A percentile compares a stretch with the other conserved stretches of the same genome.
phyloP scores from a whole-genome alignment of 768 basidiomycete species.

The Cyathus striatus region DNA sequence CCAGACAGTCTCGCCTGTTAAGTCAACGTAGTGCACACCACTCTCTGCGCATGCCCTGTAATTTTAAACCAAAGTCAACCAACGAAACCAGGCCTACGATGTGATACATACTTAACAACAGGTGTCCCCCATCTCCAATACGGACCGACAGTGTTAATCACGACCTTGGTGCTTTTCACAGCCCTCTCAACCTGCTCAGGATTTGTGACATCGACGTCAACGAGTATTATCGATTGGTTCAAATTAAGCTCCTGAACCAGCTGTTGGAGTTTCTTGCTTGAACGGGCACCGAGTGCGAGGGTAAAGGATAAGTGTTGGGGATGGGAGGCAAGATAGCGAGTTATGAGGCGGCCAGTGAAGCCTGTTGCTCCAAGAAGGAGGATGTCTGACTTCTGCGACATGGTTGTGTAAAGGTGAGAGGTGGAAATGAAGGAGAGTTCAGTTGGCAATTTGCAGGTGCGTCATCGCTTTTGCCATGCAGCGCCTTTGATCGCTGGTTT shows the following conservation, averaged over 20 bases:
- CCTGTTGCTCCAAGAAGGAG: constrained; percentile 76
- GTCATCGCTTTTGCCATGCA: too few species aligned
- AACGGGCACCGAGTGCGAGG: constrained; percentile 68
- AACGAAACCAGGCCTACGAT: background rate
- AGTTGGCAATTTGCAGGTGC: too few species aligned
- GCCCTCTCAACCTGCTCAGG: constrained; percentile 46
- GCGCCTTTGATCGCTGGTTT: too few species aligned
- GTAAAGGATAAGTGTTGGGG: constrained; percentile 56
- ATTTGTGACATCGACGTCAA: constrained; percentile 59
- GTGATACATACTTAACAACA: constrained; percentile 54
- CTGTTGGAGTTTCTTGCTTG: constrained; percentile 50
- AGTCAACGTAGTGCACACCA: constrained; percentile 82
- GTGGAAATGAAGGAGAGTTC: too few species aligned
- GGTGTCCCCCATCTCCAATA: constrained; percentile 69
- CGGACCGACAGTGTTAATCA: constrained; percentile 77
- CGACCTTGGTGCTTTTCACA: constrained; percentile 55
- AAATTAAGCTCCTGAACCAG: constrained; percentile 44
- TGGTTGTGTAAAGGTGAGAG: too few species aligned
- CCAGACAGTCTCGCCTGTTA: constrained; percentile 72
- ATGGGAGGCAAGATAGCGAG: constrained; percentile 62
- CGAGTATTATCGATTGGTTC: constrained; percentile 33
- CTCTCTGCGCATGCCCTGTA: constrained; percentile 65
- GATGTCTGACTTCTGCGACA: constrained; percentile 39
- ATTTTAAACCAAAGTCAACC: too few species aligned
- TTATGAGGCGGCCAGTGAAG: constrained; percentile 66